Evolutionary conservation across 331 rosid species (phyloP), one percentile per base, ranked within the genome.

Genomic region (Acacia concinna): DNA sequence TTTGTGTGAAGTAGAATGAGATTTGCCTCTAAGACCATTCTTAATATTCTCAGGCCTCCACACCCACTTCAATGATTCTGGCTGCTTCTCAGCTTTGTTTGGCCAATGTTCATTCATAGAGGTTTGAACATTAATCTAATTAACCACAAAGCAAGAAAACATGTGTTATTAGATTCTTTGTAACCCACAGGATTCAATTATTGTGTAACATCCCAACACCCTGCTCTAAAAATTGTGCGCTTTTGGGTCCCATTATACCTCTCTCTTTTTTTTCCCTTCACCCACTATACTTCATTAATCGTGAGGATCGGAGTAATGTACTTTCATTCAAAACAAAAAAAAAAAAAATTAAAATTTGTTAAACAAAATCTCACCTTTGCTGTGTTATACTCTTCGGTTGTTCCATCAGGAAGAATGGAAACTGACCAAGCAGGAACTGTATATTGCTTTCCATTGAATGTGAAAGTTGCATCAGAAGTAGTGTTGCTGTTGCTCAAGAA

Each of bases 351-450:
- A 5, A 52, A 52, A 20, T 1, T 52, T 18, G 27, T 6, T 20
- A 8, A 9, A 21, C 3, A 27, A 23, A 60, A 60, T 4, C n/a
- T 28, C 38, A 88, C 87, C 82, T 82, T 87, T 3, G 91, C 91
- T 0, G 89, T 85, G 74, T 87, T 87, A 46, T 79, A 85, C 28
- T 6, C 89, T 73, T 85, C 89, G 3, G 4, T 14, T 76, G 78
- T 38, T 46, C 87, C 85, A 46, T 87, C 81, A 4, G 89, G 88
- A 28, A 89, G 91, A 81, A 89, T 73, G 68, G 83, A 76, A 13
- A 89, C 91, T 59, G 93, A 87, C 93, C 91, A 87, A 17, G 93
- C 91, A 41, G 93, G 93, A 74, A 85, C 71, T 5, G 23, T 12
- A 52, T 74, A 75, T 41, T 59, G 57, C 0, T 59, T 87, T 62